Evolutionary conservation across 2,329 filamentous ascomycete species (phyloP), one percentile per base, ranked within the genome.

Genomic region (Capronia americana): DNA sequence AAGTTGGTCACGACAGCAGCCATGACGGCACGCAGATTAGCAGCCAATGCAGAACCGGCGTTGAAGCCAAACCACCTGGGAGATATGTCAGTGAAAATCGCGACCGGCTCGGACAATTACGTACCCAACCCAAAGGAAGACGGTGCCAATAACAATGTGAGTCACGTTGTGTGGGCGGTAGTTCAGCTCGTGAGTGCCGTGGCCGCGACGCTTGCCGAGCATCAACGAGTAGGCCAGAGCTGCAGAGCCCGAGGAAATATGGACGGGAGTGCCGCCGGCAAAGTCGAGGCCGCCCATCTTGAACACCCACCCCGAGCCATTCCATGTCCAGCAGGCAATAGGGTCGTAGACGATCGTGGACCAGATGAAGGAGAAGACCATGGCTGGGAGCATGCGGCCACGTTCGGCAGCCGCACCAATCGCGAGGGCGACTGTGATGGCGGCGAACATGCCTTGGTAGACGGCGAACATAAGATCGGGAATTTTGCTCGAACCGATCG

Each of bases 301-400:
- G 79, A 86, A 90, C 12, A 89, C 88, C 93, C 93, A 97, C 24
- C 93, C 93, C 34, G 82, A 82, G 0, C 90, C 79, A 77, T 96
- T 96, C 93, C 93, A 97, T 8, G 92, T 96, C 93, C 93, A 97
- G 85, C 92, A 96, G 54, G 93, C 93, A 75, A 97, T 93, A 1
- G 92, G 91, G 74, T 97, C 92, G 79, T 97, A 97, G 76, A 97
- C 90, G 66, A 96, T 76, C 4, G 93, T 97, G 1, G 90, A 86
- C 93, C 93, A 97, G 77, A 96, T 82, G 75, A 97, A 94, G 89
- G 96, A 95, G 84, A 96, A 96, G 74, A 96, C 84, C 71, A 96
- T 87, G 77, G 90, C 93, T 12, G 93, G 92, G 5, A 95, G 87
- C 88, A 96, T 93, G 68, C 92, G 88, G 68, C 93, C 93, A 72